Evolutionary conservation across 306 rosid genomes (phyloP), one percentile per base, ranked within the genome.

Genomic region (Sindora glabra): DNA sequence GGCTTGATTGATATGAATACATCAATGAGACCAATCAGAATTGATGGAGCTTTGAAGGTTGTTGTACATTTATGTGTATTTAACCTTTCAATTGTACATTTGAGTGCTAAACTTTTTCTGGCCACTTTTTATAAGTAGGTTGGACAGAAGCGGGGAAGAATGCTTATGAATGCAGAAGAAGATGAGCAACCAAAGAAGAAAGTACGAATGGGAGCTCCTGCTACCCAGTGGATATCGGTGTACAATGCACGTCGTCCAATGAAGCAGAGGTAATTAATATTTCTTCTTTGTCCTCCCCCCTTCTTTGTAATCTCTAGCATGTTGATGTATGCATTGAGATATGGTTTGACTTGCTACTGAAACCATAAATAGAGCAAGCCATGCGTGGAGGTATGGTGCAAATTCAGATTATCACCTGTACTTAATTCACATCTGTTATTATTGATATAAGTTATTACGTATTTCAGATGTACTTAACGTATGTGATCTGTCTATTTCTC

Each of bases 161-260:
- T 78, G 81, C 86, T 84, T 48, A 72, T 90, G 67, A 84, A 84
- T 72, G 73, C 84, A 58, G 95, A 90, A 70, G 97, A 86, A 61
- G 97, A 90, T 58, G 95, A 90, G 71, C 97, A 84, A 48, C 97
- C 97, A 45, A 90, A 90, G 86, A 90, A 90, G 81, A 90, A 86
- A 82, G 84, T 86, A 42, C 82, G 97, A 66, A 29, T 86, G 68
- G 97, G 97, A 45, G 84, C 82, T 78, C 97, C 95, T 44, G 97
- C 95, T 46, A 86, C 90, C 26, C 97, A 86, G 74, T 90, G 97
- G 97, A 84, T 90, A 75, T 86, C 97, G 3, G 95, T 86, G 64
- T 90, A 90, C 74, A 90, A 90, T 73, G 97, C 97, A 49, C 94
- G 86, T 13, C 87, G 94, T 44, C 94, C 95, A 46, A 90, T 90